Evolutionary conservation across 441 rosid genomes (phyloP), one percentile per base, ranked within the genome.

Genomic region (Dalechampia spathulata): DNA sequence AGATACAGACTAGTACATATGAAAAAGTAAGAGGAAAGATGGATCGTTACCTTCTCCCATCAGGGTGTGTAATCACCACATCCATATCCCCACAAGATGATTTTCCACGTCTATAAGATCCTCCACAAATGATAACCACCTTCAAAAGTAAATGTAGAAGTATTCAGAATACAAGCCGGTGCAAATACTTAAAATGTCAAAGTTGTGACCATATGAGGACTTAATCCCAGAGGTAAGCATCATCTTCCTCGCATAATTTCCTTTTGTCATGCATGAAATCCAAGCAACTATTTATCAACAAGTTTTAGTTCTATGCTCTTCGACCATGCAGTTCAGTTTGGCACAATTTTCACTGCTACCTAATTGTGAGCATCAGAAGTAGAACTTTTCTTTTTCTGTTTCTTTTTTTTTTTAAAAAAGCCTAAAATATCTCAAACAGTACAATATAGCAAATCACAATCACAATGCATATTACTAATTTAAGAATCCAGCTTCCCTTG

Each of bases 51-150:
- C 99, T 89, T 66, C 79, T 80, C 51, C 89, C 80, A 75, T 93
- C 97, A 57, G 86, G 90, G 72, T 93, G 99, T 14, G 93, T 89
- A 47, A 89, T 75, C 43, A 93, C 72, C 32, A 93, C 69, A 64
- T 93, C 97, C 63, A 93, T 52, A 73, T 93, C 97, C 54, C 99
- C 97, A 66, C 97, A 89, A 47, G 90, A 81, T 67, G 92, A 73
- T 67, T 87, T 93, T 62, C 99, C 99, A 54, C 96, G 96, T 70
- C 97, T 87, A 52, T 80, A 93, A 63, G 99, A 93, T 70, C 97
- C 99, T 63, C 97, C 97, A 52, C 99, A 93, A 42, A 85, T 61
- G 71, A 89, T 75, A 57, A 52, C 14, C 64, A 82, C 90, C 99
- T 89, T 58, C 65, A 75, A 58, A 30, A 43, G 66, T 49, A 73